phyloP scores from a whole-genome alignment of 208 protist genomes.

The Trypanosoma vivax region DNA sequence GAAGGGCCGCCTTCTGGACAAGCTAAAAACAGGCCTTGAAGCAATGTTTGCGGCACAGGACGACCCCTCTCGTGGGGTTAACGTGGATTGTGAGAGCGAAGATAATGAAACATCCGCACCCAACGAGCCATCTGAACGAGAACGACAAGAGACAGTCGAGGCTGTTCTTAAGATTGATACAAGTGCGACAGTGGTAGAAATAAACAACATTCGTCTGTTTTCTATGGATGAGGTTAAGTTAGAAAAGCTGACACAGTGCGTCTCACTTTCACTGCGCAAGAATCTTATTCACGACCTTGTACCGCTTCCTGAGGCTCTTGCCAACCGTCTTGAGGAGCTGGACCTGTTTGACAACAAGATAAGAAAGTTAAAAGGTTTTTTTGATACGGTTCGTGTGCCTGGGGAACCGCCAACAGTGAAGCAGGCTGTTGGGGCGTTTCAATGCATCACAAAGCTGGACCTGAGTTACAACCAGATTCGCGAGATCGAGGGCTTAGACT shows the following conservation, averaged over 20 bases:
- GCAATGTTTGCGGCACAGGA: conserved; percentile 14
- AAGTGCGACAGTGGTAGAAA: conserved; percentile 52
- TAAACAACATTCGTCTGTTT: conserved; percentile 83
- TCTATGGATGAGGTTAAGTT: conserved; percentile 78
- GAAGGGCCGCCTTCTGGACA: conserved; percentile 10
- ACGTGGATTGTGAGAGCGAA: conserved; percentile 27
- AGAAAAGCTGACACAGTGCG: conserved; percentile 52
- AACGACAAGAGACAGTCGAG: conserved; percentile 9
- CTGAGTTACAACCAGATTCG: conserved; percentile 89
- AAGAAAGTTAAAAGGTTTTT: conserved; percentile 71
- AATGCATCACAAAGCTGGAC: conserved; percentile 69
- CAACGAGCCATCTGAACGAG: background rate
- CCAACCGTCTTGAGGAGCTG: conserved; percentile 52
- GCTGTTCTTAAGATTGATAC: conserved; percentile 52
- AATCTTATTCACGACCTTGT: conserved; percentile 86
- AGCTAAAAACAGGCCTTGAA: conserved; percentile 14
- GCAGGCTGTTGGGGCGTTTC: conserved; percentile 31
- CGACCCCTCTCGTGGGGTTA: background rate
- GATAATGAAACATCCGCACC: background rate
- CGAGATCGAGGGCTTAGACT: conserved; percentile 62
- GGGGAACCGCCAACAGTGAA: conserved; percentile 22
- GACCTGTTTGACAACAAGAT: conserved; percentile 93
- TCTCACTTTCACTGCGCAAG: conserved; percentile 67
- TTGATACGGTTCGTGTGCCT: conserved; percentile 25
- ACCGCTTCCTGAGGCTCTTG: conserved; percentile 61